These are phyloP conservation scores for Sindora glabra DNA, from an alignment of 306 rosid genomes.

Conservation along the genomic window DNA sequence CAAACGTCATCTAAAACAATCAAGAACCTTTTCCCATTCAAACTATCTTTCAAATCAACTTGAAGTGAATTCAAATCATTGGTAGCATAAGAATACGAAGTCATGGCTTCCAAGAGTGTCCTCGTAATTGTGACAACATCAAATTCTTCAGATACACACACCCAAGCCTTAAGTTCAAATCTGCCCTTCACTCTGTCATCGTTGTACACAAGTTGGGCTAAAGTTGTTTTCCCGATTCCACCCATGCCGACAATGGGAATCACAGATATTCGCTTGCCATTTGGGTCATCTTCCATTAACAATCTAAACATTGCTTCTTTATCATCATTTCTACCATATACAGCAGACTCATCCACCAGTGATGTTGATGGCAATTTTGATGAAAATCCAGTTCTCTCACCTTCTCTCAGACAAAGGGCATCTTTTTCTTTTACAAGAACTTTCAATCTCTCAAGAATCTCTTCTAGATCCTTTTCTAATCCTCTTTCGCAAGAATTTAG, in stretches of 20 bases:
- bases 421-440: neutral
- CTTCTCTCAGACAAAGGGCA: neutral
- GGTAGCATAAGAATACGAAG: too few relatives aligned
- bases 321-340: conserved; percentile 19
- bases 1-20: too few relatives aligned
- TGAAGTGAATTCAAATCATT: too few relatives aligned
- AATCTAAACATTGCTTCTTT: neutral
- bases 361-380: neutral
- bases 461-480: neutral
- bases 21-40: too few relatives aligned
- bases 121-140: too few relatives aligned
- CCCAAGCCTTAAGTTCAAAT: too few relatives aligned
- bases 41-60: too few relatives aligned
- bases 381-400: neutral
- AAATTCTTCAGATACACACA: too few relatives aligned
- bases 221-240: too few relatives aligned
- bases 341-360: neutral
- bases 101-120: too few relatives aligned
- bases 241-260: conserved; percentile 20
- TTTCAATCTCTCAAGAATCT: neutral
- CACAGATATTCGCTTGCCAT: neutral
- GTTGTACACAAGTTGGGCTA: too few relatives aligned
- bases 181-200: too few relatives aligned
- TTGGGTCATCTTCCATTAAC: neutral
- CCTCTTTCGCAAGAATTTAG: neutral